Evolutionary conservation across 2,329 filamentous ascomycete species (phyloP).

Genomic region (Dactylella cylindrospora): DNA sequence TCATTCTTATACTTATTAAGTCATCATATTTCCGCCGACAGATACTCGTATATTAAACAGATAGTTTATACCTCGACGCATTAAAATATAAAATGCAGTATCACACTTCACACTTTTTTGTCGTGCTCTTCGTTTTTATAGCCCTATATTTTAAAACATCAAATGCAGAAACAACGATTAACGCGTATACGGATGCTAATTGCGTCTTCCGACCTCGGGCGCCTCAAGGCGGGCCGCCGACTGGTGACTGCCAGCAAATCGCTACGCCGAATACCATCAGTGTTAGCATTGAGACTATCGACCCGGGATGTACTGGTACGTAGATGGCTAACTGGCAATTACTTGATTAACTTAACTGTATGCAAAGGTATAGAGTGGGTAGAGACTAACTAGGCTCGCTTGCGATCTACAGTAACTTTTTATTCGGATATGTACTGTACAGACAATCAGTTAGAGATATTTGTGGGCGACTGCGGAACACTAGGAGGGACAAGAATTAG

Average conservation of each 20-base stretch:
- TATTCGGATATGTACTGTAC: constrained; percentile 25
- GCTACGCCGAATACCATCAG: constrained; percentile 20
- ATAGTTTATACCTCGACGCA: not conserved
- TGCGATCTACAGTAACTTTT: constrained; percentile 26
- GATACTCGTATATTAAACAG: too few relatives aligned
- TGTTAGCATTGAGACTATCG: constrained; percentile 16
- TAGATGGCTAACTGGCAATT: too few relatives aligned
- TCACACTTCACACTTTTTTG: not conserved
- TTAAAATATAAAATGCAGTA: not conserved
- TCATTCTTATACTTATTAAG: too few relatives aligned
- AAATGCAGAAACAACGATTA: constrained; percentile 7
- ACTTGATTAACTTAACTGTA: too few relatives aligned
- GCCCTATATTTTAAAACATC: not conserved
- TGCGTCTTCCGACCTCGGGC: constrained; percentile 10
- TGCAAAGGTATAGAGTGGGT: too few relatives aligned
- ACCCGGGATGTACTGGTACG: constrained; percentile 23
- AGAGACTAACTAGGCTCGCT: too few relatives aligned
- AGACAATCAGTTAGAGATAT: constrained; percentile 19
- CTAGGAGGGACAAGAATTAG: constrained; percentile 12
- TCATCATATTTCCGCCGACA: too few relatives aligned
- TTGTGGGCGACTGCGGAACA: constrained; percentile 17
- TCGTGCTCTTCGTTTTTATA: not conserved
- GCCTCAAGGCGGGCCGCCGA: constrained; percentile 14
- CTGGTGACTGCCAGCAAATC: constrained; percentile 13
- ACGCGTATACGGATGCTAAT: constrained; percentile 20